These are phyloP conservation scores for Candida glaebosa DNA, from an alignment of 805 yeast species.

Conservation along the genomic window DNA sequence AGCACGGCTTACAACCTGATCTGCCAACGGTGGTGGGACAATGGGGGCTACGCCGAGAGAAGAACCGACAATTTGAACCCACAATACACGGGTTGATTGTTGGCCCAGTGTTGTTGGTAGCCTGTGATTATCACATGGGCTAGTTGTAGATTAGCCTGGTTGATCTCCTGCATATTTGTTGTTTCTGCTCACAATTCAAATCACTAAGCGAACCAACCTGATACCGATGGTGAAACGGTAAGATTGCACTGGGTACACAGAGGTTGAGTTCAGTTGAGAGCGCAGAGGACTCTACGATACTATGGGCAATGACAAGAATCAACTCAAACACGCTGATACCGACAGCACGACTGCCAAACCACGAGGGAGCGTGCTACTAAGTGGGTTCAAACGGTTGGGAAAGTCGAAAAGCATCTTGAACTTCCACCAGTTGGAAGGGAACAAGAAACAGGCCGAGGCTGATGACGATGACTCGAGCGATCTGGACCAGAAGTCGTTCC, in stretches of 20 bases:
- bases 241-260: too few species aligned
- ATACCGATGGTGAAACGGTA: too few species aligned
- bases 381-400: slow-evolving; percentile 3
- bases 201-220: neutral
- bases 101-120: too few species aligned
- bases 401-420: slow-evolving; percentile 1
- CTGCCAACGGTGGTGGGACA: too few species aligned
- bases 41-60: too few species aligned
- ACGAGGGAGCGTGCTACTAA: neutral
- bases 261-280: too few species aligned
- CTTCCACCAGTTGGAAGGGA: neutral
- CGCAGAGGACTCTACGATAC: neutral
- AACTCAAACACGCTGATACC: neutral
- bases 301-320: neutral
- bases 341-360: neutral
- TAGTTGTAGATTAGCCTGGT: too few species aligned
- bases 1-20: too few species aligned
- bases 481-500: slow-evolving; percentile 17
- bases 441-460: neutral
- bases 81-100: too few species aligned
- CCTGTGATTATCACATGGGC: too few species aligned
- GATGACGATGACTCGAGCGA: neutral
- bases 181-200: neutral
- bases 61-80: too few species aligned
- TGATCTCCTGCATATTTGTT: neutral